Conservation (phyloP, 2,329 filamentous ascomycete genomes). For the Colletotrichum melonis region DNA sequence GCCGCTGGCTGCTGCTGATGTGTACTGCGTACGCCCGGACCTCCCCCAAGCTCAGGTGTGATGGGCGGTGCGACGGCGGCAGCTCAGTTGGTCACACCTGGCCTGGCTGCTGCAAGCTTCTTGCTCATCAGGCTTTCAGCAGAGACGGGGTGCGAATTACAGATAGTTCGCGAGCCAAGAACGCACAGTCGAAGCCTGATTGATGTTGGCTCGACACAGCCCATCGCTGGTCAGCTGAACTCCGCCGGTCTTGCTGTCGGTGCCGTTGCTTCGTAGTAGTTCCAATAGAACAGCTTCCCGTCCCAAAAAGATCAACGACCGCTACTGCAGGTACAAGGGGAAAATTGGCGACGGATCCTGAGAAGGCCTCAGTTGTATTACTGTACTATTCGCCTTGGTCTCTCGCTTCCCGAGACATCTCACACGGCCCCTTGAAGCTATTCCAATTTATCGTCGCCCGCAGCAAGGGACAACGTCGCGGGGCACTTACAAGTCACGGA, state of each 20-base stretch:
- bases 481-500: background rate
- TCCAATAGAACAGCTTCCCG: conserved; percentile 7
- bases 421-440: conserved; percentile 23
- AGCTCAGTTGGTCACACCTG: background rate
- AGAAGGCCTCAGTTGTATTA: background rate
- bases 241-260: background rate
- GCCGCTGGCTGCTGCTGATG: no score
- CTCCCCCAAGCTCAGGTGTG: conserved; percentile 1
- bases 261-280: background rate
- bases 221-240: background rate
- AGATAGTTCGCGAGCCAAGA: background rate
- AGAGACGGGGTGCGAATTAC: background rate
- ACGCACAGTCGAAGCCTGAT: background rate
- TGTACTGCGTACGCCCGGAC: background rate
- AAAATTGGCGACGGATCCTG: conserved; percentile 4
- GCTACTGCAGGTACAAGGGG: conserved; percentile 29
- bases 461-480: conserved; percentile 9
- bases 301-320: background rate
- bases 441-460: conserved; percentile 22
- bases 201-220: background rate
- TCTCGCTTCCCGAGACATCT: conserved; percentile 24
- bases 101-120: background rate
- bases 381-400: conserved; percentile 11
- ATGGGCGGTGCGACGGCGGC: background rate
- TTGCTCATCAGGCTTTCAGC: background rate